phyloP scores from a whole-genome alignment of 2,329 filamentous ascomycete genomes.

The Cadophora malorum region DNA sequence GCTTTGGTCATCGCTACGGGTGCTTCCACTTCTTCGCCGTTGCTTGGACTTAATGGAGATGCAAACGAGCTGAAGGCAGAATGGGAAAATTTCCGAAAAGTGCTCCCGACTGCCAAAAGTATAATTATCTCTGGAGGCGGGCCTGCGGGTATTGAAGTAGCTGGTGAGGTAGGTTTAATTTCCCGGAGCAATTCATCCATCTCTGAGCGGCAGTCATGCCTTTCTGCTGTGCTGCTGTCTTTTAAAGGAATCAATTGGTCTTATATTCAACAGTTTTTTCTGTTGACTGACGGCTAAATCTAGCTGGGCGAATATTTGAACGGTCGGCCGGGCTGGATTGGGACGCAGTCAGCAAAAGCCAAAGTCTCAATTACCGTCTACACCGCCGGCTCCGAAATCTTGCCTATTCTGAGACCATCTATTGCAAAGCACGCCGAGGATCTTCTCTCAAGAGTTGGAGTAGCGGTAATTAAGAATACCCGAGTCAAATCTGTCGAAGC shows the following conservation, averaged over 20 bases:
- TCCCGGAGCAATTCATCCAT: conserved; percentile 41
- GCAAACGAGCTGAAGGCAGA: conserved; percentile 44
- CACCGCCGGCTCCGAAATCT: conserved; percentile 48
- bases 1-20: conserved; percentile 58
- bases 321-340: conserved; percentile 50
- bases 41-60: conserved; percentile 50
- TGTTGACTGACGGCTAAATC: too few relatives aligned
- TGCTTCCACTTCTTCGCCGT: conserved; percentile 52
- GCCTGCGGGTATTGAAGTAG: conserved; percentile 53
- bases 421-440: conserved; percentile 51
- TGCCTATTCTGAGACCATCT: conserved; percentile 49
- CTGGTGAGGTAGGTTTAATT: conserved; percentile 44
- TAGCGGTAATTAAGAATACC: conserved; percentile 52
- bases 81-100: conserved; percentile 51
- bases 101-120: conserved; percentile 48
- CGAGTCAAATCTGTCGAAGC: conserved; percentile 48
- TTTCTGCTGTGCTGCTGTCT: too few relatives aligned
- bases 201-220: too few relatives aligned
- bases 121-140: conserved; percentile 56
- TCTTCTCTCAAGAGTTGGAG: conserved; percentile 53
- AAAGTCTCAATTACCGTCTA: conserved; percentile 54
- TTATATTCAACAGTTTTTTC: too few relatives aligned
- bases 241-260: too few relatives aligned
- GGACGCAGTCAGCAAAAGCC: conserved; percentile 43
- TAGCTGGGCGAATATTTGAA: conserved; percentile 57